Base-by-base conservation (phyloP, 73 alveolate genomes). In the Paramecium biaurelia region DNA sequence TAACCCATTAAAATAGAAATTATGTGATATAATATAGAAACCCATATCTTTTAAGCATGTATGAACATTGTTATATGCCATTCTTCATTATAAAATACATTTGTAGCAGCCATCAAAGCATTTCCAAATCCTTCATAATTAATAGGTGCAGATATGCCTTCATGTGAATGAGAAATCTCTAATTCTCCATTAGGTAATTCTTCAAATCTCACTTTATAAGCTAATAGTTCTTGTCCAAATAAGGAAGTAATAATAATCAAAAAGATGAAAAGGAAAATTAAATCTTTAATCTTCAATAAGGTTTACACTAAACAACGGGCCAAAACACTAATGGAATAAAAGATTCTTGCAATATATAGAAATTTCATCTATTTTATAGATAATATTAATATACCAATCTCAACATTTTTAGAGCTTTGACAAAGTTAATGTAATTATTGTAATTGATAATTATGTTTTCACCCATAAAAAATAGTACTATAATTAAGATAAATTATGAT, bases 31-130 rank as follows among this genome's bases (percentile, higher is more conserved):
- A 89, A 41, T 7, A 89, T 43, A 43, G 92, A 45, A 2, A 70
- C 49, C 26, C 53, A 89, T 26, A 56, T 59, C 21, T 45, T 59
- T 47, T 70, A 45, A 12, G 85, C 76, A 89, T 43, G 74, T 11
- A 58, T 89, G 9, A 57, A 70, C 94, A 89, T 89, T 18, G 94
- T 70, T 8, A 89, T 72, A 70, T 67, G 90, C 94, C 92, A 89
- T 49, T 89, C 94, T 42, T 89, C 94, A 45, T 89, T 89, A 89
- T 89, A 89, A 43, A 70, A 89, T 1, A 89, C 76, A 21, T 70
- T 57, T 9, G 74, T 59, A 9, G 87, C 94, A 2, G 94, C 94
- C 59, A 89, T 58, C 26, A 89, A 37, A 23, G 92, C 49, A 89
- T 89, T 82, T 1, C 79, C 79, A 20, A 89, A 72, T 68, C 89